phyloP scores from a whole-genome alignment of 2,329 filamentous ascomycete species.

The Plenodomus lindquistii region DNA sequence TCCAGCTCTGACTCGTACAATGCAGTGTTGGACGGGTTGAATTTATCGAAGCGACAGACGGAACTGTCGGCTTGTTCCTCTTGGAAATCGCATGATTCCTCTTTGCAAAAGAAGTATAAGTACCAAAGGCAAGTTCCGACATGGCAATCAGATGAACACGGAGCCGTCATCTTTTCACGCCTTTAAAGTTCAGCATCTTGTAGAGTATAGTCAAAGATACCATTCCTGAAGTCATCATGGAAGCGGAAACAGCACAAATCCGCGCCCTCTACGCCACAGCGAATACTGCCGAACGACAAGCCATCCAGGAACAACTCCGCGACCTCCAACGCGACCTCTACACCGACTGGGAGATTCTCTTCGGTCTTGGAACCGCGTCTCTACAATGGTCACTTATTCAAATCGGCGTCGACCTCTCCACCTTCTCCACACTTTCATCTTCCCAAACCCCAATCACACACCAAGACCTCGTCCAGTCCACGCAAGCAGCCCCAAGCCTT shows the following conservation, averaged over 20 bases:
- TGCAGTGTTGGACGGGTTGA: not conserved
- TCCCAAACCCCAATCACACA: slow-evolving; percentile 12
- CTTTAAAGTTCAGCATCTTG: not conserved
- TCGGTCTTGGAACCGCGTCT: slow-evolving; percentile 9
- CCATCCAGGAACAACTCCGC: slow-evolving; percentile 29
- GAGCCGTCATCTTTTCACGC: not conserved
- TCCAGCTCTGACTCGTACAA: not conserved
- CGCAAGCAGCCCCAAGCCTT: slow-evolving; percentile 29
- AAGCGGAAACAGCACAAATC: slow-evolving; percentile 23
- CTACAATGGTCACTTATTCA: slow-evolving; percentile 28
- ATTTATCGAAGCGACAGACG: not conserved
- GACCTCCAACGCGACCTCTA: slow-evolving; percentile 31
- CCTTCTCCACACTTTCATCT: slow-evolving; percentile 22
- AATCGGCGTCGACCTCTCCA: slow-evolving; percentile 22
- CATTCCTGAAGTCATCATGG: slow-evolving; percentile 16
- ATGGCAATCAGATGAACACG: too few species aligned
- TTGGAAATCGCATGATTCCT: not conserved
- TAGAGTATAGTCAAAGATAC: not conserved
- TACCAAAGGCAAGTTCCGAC: not conserved
- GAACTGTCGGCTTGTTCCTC: not conserved
- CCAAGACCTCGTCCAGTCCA: slow-evolving; percentile 22
- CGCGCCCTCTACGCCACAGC: slow-evolving; percentile 22
- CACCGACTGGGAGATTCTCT: slow-evolving; percentile 27
- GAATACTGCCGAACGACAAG: slow-evolving; percentile 19
- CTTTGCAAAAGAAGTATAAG: not conserved